Evolutionary conservation across 306 rosid species (phyloP).

Genomic region (Alnus rubra): DNA sequence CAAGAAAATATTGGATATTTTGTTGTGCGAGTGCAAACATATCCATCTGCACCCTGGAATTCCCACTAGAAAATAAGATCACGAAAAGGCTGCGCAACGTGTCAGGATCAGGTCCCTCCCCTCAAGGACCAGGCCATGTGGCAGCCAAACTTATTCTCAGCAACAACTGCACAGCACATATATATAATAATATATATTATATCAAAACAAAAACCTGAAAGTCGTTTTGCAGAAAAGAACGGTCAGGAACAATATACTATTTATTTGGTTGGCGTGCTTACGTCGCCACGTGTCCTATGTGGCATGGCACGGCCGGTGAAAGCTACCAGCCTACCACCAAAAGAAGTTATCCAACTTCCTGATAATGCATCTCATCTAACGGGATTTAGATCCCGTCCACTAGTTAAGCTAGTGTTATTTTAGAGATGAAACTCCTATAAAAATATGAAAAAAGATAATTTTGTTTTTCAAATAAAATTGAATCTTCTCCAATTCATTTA

Average conservation of each 20-base stretch:
- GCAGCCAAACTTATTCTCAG: background rate
- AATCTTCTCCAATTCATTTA: too few relatives aligned
- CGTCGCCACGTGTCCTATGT: background rate
- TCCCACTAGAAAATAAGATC: background rate
- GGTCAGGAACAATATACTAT: background rate
- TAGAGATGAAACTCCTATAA: too few relatives aligned
- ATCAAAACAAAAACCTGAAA: background rate
- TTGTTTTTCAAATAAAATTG: too few relatives aligned
- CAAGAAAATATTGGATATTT: background rate
- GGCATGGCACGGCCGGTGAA: background rate
- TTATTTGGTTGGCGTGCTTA: conserved; percentile 2
- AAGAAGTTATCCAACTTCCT: background rate
- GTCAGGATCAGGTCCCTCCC: conserved; percentile 3
- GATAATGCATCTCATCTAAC: too few relatives aligned
- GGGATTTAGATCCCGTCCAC: too few relatives aligned
- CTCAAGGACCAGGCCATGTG: conserved; percentile 1
- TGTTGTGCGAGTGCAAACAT: background rate
- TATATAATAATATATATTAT: too few relatives aligned
- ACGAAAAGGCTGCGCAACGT: background rate
- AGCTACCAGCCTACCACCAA: background rate
- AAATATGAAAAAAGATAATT: too few relatives aligned
- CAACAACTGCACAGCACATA: background rate
- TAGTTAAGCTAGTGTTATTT: too few relatives aligned
- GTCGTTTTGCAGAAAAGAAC: background rate
- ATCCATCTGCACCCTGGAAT: background rate